phyloP scores from a whole-genome alignment of 2,329 filamentous ascomycete genomes.

The Botrytis fragariae region DNA sequence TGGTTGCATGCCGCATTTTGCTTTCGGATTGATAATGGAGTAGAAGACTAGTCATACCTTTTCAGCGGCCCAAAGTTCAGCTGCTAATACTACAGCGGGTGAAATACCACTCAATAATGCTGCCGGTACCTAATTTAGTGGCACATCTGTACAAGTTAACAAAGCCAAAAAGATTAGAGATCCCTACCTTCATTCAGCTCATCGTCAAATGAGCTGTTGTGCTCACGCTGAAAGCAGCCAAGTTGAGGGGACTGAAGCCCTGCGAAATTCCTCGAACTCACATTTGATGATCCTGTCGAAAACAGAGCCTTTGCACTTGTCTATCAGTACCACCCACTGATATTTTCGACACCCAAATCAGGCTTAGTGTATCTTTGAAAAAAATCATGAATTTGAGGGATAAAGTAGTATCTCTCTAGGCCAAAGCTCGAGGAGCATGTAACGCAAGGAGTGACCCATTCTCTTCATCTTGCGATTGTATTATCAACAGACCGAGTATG shows the following conservation, averaged over 20 bases:
- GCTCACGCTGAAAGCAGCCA: no score
- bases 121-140: not conserved
- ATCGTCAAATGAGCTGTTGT: no score
- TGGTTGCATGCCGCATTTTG: not conserved
- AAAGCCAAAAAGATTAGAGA: not conserved
- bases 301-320: not conserved
- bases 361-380: no score
- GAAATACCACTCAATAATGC: not conserved
- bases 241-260: not conserved
- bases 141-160: not conserved
- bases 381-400: no score
- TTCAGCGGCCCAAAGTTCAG: no score
- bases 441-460: no score
- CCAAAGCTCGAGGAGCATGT: not conserved
- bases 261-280: not conserved
- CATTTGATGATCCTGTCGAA: not conserved
- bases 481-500: not conserved
- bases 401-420: not conserved
- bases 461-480: no score
- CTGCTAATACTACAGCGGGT: not conserved
- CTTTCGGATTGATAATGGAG: not conserved
- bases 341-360: not conserved
- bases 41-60: rapidly evolving
- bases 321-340: not conserved
- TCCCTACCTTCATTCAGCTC: not conserved